A percentile compares a stretch with the other conserved stretches of the same genome.
phyloP scores from a whole-genome alignment of 1,284 basidiomycete genomes.

The Porogramme epimiltina region DNA sequence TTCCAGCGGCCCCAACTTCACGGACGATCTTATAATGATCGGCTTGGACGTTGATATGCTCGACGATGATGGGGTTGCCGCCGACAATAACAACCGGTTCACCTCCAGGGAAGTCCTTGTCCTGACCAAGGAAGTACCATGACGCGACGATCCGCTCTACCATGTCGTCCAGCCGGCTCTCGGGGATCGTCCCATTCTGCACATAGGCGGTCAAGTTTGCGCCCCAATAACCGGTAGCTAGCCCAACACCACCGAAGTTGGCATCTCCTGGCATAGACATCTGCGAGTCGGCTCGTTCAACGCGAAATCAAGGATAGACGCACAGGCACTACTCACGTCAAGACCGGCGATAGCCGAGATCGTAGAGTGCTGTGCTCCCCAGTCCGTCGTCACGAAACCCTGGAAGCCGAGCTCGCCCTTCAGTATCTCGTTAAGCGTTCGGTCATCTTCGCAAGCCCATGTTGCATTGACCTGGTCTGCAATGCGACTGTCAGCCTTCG shows the following conservation, averaged over 20 bases:
- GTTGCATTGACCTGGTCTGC: slow-evolving; percentile 75
- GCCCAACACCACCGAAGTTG: too few relatives aligned
- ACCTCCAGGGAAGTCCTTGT: too few relatives aligned
- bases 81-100: too few relatives aligned
- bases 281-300: slow-evolving; percentile 23
- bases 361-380: slow-evolving; percentile 60
- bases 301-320: background rate
- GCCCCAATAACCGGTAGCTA: too few relatives aligned
- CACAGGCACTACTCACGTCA: slow-evolving; percentile 61
- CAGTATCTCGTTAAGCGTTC: slow-evolving; percentile 79
- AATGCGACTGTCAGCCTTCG: too few relatives aligned
- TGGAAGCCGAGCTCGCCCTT: slow-evolving; percentile 83
- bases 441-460: slow-evolving; percentile 81
- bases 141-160: slow-evolving; percentile 62
- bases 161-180: slow-evolving; percentile 71
- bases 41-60: slow-evolving; percentile 75
- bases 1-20: slow-evolving; percentile 75
- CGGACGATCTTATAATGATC: slow-evolving; percentile 74
- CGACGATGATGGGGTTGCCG: slow-evolving; percentile 54
- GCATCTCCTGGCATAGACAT: slow-evolving; percentile 82
- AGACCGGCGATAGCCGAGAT: slow-evolving; percentile 67
- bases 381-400: slow-evolving; percentile 75
- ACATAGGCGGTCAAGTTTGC: slow-evolving; percentile 68
- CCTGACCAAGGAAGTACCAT: slow-evolving; percentile 70
- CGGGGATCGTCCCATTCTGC: slow-evolving; percentile 66